These are phyloP conservation scores for Boletus speciosus DNA, from an alignment of 768 basidiomycete genomes.

Conservation along the genomic window DNA sequence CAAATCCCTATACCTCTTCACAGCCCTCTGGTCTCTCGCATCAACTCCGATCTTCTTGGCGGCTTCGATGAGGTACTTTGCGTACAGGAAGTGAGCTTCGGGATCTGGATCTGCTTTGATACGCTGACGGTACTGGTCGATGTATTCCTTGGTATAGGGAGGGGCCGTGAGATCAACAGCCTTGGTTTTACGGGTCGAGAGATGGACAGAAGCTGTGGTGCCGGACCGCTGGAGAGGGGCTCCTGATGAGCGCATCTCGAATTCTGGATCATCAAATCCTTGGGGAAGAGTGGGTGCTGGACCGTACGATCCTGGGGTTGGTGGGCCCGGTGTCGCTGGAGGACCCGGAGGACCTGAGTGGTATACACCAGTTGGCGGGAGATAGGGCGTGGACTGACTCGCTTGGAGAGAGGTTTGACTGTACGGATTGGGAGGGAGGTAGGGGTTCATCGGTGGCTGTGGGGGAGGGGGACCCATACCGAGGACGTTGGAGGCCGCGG, in stretches of 20 bases:
- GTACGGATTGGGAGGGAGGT: constrained; percentile 23
- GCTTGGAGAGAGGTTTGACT: constrained; percentile 22
- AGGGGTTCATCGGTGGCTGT: constrained; percentile 18
- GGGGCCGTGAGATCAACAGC: constrained; percentile 79
- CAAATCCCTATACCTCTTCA: constrained; percentile 86
- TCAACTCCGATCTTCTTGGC: constrained; percentile 83
- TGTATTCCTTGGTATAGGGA: constrained; percentile 92
- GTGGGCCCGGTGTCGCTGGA: constrained; percentile 17
- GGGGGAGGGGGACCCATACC: constrained; percentile 63
- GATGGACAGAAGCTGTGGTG: constrained; percentile 53
- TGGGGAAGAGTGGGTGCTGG: constrained; percentile 27
- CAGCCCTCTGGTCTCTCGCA: constrained; percentile 74
- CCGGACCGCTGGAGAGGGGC: constrained; percentile 50
- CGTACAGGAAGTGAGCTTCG: constrained; percentile 94
- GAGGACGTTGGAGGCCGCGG: constrained; percentile 76
- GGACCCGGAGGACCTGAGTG: constrained; percentile 18
- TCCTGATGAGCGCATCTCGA: constrained; percentile 49
- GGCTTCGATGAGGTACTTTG: constrained; percentile 98
- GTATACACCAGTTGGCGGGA: constrained; percentile 29
- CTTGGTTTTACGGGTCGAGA: constrained; percentile 66
- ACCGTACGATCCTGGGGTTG: constrained; percentile 15
- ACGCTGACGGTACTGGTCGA: constrained; percentile 94
- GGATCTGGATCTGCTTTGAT: constrained; percentile 98
- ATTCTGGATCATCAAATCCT: constrained; percentile 42
- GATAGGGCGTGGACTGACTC: constrained; percentile 32